Evolutionary conservation across 495 filamentous ascomycete genomes (phyloP).

Genomic region (Tuber indicum): DNA sequence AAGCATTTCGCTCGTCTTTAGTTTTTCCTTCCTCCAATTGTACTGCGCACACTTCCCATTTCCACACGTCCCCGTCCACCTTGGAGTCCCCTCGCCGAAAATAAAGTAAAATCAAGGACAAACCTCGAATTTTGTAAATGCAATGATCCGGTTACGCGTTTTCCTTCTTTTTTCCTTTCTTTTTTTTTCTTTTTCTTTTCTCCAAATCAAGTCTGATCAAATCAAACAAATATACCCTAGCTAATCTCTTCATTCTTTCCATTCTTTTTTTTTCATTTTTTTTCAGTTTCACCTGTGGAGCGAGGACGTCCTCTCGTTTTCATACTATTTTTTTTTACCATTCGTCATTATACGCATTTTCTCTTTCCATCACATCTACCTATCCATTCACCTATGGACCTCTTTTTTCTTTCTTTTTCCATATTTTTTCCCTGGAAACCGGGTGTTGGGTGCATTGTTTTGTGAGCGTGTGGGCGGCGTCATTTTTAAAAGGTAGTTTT

Average conservation of each 20-base stretch:
- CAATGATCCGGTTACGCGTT: background rate
- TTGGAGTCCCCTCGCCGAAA: background rate
- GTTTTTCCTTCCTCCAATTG: background rate
- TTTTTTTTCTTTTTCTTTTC: background rate
- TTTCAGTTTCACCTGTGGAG: background rate
- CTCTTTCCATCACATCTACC: background rate
- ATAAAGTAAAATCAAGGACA: background rate
- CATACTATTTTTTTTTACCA: background rate
- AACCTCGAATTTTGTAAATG: background rate
- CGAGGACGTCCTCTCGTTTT: background rate
- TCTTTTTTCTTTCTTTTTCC: background rate
- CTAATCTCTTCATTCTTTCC: background rate
- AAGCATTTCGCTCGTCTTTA: slow-evolving; percentile 64
- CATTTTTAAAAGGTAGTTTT: slow-evolving; percentile 5
- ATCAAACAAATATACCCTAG: background rate
- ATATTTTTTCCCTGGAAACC: background rate
- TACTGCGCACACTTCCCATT: background rate
- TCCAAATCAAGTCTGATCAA: background rate
- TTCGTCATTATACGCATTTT: background rate
- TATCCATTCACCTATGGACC: background rate
- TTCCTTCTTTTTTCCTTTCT: background rate
- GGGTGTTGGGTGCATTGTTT: slow-evolving; percentile 3
- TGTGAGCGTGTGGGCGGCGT: slow-evolving; percentile 4
- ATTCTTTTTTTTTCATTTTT: background rate
- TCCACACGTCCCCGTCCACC: background rate